Evolutionary conservation across 805 yeast species (phyloP), one percentile per base, ranked within the genome.

Genomic region (Pichia californica): DNA sequence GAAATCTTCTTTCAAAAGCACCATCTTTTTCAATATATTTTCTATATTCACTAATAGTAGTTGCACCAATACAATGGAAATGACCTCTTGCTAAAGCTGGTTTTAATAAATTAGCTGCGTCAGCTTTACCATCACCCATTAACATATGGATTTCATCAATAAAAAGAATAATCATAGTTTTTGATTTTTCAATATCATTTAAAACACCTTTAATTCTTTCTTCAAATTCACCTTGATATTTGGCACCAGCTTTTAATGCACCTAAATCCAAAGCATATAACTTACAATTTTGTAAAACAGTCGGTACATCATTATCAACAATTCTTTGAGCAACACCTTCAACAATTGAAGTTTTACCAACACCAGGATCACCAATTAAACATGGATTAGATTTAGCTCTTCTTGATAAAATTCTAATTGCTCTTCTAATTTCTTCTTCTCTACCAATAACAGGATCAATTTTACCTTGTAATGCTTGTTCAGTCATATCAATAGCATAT

Each of bases 291-390:
- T 85, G 84, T 52, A 93, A 71, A 50, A 91, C 87, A 21, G 80
- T 76, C 34, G 99, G 99, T 14, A 93, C 96, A 65, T 93, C 99
- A 51, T 86, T 86, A 58, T 93, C 97, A 47, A 93, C 80, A 50
- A 93, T 88, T 68, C 99, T 77, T 67, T 91, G 98, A 11, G 99
- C 98, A 44, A 93, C 97, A 57, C 98, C 99, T 69, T 93, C 99
- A 41, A 93, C 96, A 55, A 93, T 91, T 26, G 95, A 86, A 31
- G 99, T 93, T 69, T 93, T 93, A 74, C 99, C 99, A 42, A 93
- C 97, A 79, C 99, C 99, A 33, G 99, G 96, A 58, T 93, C 99
- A 73, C 99, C 99, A 57, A 93, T 88, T 47, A 93, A 69, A 56
- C 95, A 93, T 14, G 98, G 96, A 61, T 93, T 93, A 7, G 97